phyloP scores from a whole-genome alignment of 192 early-diverging fungal genomes.

The Coemansia sp. region DNA sequence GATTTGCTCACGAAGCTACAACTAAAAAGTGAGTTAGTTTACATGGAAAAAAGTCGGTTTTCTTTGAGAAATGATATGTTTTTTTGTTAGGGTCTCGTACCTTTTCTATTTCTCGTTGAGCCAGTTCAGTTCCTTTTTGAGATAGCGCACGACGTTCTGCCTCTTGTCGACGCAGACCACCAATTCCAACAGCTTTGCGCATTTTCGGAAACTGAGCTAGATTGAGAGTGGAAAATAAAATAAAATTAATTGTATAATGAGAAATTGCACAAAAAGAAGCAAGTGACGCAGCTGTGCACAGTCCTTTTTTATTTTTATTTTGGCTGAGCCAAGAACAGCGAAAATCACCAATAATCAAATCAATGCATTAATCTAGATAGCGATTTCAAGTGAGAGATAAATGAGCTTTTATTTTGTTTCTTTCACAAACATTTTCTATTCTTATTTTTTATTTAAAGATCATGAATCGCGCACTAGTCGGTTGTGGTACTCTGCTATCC shows the following conservation, averaged over 20 bases:
- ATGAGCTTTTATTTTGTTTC: neutral
- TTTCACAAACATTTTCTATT: neutral
- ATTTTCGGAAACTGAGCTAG: conserved; percentile 14
- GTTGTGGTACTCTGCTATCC: neutral
- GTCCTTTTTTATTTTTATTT: neutral
- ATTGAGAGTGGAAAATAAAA: neutral
- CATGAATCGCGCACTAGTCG: conserved; percentile 41
- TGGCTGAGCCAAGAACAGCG: neutral
- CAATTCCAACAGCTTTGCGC: conserved; percentile 58
- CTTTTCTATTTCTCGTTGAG: conserved; percentile 58
- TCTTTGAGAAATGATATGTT: neutral
- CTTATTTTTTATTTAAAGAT: neutral
- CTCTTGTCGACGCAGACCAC: conserved; percentile 58
- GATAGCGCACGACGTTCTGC: conserved; percentile 51
- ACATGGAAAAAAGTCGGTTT: neutral
- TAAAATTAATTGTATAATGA: neutral
- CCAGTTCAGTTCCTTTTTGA: conserved; percentile 46
- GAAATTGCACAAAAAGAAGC: neutral
- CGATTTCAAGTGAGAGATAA: neutral
- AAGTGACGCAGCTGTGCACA: neutral
- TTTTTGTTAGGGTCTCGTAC: conserved; percentile 18
- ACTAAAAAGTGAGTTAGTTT: neutral
- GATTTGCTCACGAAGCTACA: conserved; percentile 69
- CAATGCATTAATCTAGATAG: neutral
- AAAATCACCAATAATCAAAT: neutral